Percentiles rank a stretch among this genome's conserved stretches.
Conservation (phyloP, 2,329 filamentous ascomycete genomes). For the Pleoardoris graminearum region DNA sequence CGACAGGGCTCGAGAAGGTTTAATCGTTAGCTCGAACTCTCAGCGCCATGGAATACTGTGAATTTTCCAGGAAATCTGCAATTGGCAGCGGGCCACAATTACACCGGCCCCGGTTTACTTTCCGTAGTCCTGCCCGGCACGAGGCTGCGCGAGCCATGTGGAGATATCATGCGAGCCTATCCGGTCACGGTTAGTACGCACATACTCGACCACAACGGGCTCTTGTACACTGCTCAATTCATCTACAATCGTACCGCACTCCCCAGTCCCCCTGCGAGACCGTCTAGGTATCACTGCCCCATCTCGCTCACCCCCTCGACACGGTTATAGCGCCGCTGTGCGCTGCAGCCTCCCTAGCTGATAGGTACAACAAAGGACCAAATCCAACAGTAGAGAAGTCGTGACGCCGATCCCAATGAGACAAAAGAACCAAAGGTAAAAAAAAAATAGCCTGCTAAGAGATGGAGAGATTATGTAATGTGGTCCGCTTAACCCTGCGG, state of each 20-base stretch:
- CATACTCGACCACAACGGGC: background rate
- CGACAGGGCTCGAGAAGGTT: too few relatives aligned
- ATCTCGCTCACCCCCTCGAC: background rate
- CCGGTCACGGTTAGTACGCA: background rate
- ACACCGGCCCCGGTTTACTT: too few relatives aligned
- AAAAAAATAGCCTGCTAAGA: background rate
- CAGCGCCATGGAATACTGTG: too few relatives aligned
- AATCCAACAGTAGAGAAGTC: background rate
- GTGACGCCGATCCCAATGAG: constrained; percentile 4
- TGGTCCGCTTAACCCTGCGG: constrained; percentile 3
- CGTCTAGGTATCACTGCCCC: background rate
- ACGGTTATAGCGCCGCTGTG: constrained; percentile 2
- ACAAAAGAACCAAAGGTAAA: constrained; percentile 1
- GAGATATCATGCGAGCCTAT: too few relatives aligned
- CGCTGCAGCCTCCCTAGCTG: constrained; percentile 1
- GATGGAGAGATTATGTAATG: constrained; percentile 12
- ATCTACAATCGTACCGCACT: constrained; percentile 12
- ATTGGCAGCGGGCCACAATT: too few relatives aligned
- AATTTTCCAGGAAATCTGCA: too few relatives aligned
- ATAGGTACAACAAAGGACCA: constrained; percentile 1
- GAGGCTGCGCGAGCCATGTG: too few relatives aligned
- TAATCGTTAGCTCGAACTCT: too few relatives aligned
- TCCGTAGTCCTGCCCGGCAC: too few relatives aligned
- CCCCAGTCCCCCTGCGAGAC: background rate
- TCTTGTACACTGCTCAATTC: constrained; percentile 17